Evolutionary conservation across 2,329 filamentous ascomycete genomes (phyloP), one percentile per base, ranked within the genome.

Genomic region (Microdochium nivale): DNA sequence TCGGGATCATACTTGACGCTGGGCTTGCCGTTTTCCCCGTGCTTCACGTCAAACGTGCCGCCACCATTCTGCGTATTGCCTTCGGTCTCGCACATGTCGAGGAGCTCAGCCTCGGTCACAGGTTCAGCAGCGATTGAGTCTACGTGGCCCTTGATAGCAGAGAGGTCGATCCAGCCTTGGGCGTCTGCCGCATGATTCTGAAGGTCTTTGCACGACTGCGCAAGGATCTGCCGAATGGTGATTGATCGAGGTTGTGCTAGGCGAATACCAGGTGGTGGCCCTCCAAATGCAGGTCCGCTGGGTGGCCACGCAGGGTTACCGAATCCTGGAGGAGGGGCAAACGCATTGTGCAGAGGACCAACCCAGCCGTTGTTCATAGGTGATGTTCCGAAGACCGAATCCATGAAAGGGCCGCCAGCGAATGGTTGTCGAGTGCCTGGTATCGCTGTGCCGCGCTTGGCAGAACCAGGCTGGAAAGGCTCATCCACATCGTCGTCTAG

Each of bases 81-180:
- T 65, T 96, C 89, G 1, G 92, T 96, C 61, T 97, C 92, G 66
- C 88, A 94, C 53, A 95, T 86, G 52, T 88, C 83, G 37, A 92
- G 76, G 59, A 97, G 77, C 61, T 96, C 91, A 25, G 77, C 62
- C 74, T 82, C 67, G 57, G 75, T 66, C 74, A 81, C 60, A 2
- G 66, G 60, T 7, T 69, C 66, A 16, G 67, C 60, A 25, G 72
- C 64, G n/a, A 78, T 70, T 32, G 72, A 72, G 51, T 84, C 82
- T 27, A 88, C 75, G 51, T 80, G 77, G 10, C 85, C 79, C 58
- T 90, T 84, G 61, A 90, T 77, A 21, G 76, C 70, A 25, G 79
- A 74, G 23, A 95, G 77, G 53, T 86, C 80, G 52, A 92, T 80
- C 65, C 85, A 96, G 10, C 82, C 83, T 48, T 84, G 79, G 11